Percentiles rank a stretch among this genome's conserved stretches.
Evolutionary conservation across 345 rosid genomes (phyloP).

Genomic region (Syzygium oleosum): DNA sequence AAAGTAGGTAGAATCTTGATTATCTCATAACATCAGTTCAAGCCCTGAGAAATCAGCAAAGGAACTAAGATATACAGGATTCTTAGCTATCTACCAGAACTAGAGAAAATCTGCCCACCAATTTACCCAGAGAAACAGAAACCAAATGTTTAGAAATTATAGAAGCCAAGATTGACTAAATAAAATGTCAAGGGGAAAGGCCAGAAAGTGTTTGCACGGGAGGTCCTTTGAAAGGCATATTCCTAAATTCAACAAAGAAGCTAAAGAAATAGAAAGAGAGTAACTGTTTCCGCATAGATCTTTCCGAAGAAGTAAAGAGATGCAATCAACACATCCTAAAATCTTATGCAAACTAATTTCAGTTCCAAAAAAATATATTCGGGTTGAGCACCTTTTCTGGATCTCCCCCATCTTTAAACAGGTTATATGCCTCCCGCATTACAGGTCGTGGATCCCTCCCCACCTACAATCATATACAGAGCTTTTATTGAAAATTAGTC

Average conservation of each 20-base stretch:
- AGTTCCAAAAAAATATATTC: neutral
- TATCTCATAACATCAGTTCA: neutral
- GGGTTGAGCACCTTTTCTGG: slow-evolving; percentile 57
- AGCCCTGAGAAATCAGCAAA: neutral
- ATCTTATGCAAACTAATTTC: neutral
- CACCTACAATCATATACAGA: slow-evolving; percentile 41
- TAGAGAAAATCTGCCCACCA: neutral
- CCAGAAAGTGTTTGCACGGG: neutral
- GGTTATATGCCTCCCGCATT: slow-evolving; percentile 70
- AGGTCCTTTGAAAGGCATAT: neutral
- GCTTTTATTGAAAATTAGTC: neutral
- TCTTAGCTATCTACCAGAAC: neutral
- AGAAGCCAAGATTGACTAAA: neutral
- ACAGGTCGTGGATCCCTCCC: slow-evolving; percentile 82
- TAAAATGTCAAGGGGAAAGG: neutral
- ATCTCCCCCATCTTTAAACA: slow-evolving; percentile 79
- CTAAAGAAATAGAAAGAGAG: neutral
- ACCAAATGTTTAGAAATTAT: neutral
- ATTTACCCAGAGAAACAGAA: neutral
- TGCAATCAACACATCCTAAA: neutral
- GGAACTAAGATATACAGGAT: neutral
- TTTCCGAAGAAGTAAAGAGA: neutral
- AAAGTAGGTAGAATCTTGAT: neutral
- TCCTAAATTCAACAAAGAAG: neutral
- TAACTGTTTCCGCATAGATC: neutral